Evolutionary conservation across 2,329 filamentous ascomycete genomes (phyloP).

Genomic region (Acrocalymma vagum): DNA sequence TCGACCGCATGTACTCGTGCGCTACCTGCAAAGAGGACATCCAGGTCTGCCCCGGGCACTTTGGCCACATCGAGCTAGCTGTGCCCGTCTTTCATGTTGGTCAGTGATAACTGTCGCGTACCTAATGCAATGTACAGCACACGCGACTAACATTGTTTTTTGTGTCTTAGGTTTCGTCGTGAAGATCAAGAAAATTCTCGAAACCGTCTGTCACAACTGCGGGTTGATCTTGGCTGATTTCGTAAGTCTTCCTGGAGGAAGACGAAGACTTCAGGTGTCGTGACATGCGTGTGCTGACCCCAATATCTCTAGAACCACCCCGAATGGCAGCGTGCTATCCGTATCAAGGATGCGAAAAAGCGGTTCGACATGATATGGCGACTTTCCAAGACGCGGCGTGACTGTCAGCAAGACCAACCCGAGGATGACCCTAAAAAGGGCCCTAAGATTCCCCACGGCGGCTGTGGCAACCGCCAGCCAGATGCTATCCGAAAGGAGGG

Average conservation of each 20-base stretch:
- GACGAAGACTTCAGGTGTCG: constrained; percentile 58
- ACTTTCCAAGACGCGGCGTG: constrained; percentile 86
- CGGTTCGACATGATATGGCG: constrained; percentile 94
- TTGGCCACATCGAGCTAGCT: constrained; percentile 97
- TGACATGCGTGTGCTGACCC: constrained; percentile 66
- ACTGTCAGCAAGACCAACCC: constrained; percentile 80
- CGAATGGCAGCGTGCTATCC: constrained; percentile 82
- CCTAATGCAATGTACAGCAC: constrained; percentile 21
- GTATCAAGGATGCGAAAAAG: constrained; percentile 88
- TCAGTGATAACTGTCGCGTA: constrained; percentile 49
- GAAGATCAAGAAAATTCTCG: constrained; percentile 98
- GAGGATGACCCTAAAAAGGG: constrained; percentile 67
- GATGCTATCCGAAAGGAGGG: constrained; percentile 82
- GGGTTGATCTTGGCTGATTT: constrained; percentile 96
- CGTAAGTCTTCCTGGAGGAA: constrained; percentile 80
- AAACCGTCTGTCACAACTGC: constrained; percentile 99
- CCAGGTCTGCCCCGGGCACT: constrained; percentile 95
- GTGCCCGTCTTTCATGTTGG: constrained; percentile 92
- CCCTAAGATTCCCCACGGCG: constrained; percentile 71
- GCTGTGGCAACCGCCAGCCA: constrained; percentile 91
- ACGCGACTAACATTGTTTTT: constrained; percentile 22
- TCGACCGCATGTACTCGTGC: constrained; percentile 95
- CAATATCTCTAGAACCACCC: constrained; percentile 67
- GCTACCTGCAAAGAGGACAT: constrained; percentile 96
- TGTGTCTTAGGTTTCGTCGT: constrained; percentile 84